phyloP scores from a whole-genome alignment of 257 asterid genomes.

The Solanum tarijense region DNA sequence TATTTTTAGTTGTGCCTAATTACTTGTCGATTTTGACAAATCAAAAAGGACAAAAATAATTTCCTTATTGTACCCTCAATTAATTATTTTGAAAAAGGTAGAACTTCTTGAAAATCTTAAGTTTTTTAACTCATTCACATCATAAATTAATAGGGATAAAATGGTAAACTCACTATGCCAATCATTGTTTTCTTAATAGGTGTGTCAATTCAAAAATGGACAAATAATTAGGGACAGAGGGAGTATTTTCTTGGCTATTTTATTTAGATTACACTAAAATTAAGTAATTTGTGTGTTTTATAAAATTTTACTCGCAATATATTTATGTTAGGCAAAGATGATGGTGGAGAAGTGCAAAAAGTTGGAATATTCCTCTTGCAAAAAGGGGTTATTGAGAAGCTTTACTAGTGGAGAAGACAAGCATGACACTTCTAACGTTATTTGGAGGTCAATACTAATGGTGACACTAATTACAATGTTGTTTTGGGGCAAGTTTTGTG shows the following conservation, averaged over 20 bases:
- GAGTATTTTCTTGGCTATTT: neutral
- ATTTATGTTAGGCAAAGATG: conserved; percentile 4
- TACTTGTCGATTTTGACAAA: too few relatives aligned
- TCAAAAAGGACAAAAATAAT: too few relatives aligned
- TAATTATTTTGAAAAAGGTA: too few relatives aligned
- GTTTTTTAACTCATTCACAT: too few relatives aligned
- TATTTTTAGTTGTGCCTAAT: too few relatives aligned
- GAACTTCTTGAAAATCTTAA: too few relatives aligned
- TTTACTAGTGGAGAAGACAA: neutral
- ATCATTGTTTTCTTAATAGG: too few relatives aligned
- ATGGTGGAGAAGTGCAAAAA: conserved; percentile 8
- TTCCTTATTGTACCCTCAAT: too few relatives aligned
- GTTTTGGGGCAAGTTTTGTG: conserved; percentile 28
- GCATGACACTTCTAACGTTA: neutral
- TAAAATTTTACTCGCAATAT: neutral
- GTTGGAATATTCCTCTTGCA: neutral
- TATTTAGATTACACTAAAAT: neutral
- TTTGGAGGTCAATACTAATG: conserved; percentile 20
- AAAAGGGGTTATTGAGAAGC: neutral
- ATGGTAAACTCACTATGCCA: too few relatives aligned
- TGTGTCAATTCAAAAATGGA: too few relatives aligned
- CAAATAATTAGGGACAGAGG: too few relatives aligned
- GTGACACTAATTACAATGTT: conserved; percentile 18
- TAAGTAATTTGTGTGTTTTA: neutral
- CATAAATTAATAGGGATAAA: too few relatives aligned